Evolutionary conservation across 257 asterid species (phyloP).

Genomic region (Lavandula angustifolia): DNA sequence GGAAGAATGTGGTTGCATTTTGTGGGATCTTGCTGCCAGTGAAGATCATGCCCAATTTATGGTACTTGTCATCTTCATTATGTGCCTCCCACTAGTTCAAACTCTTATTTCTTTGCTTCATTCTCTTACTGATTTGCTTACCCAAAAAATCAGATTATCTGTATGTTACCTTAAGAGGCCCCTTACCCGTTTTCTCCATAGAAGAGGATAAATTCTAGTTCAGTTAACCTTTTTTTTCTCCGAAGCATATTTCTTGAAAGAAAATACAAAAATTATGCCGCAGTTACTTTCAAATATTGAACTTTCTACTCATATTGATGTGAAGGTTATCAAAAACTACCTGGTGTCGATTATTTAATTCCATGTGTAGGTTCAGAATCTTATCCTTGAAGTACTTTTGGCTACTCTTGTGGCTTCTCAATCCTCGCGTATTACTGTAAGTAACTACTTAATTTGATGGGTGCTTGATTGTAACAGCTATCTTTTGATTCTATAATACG

Average conservation of each 20-base stretch:
- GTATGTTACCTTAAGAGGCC: constrained; percentile 16
- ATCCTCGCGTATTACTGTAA: constrained; percentile 69
- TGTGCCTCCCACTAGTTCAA: constrained; percentile 1
- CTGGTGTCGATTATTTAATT: constrained; percentile 12
- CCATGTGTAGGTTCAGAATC: constrained; percentile 67
- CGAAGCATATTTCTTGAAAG: neutral
- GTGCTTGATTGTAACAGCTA: constrained; percentile 23
- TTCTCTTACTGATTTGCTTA: neutral
- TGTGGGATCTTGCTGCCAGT: constrained; percentile 96
- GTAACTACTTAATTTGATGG: constrained; percentile 29
- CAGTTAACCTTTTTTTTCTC: neutral
- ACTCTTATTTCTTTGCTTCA: constrained; percentile 18
- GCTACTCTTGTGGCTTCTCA: constrained; percentile 69
- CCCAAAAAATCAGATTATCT: neutral
- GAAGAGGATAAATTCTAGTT: neutral
- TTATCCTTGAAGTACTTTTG: constrained; percentile 85
- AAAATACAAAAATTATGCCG: constrained; percentile 4
- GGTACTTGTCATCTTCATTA: constrained; percentile 49
- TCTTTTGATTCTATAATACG: neutral
- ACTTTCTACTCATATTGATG: neutral
- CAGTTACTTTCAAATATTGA: constrained; percentile 1
- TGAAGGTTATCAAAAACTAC: constrained; percentile 16
- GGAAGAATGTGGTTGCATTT: constrained; percentile 92
- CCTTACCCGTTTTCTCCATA: neutral
- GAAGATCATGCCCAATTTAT: constrained; percentile 83